These are phyloP conservation scores for Pyrenophora graminea DNA, from an alignment of 2,329 filamentous ascomycete genomes.

Conservation along the genomic window DNA sequence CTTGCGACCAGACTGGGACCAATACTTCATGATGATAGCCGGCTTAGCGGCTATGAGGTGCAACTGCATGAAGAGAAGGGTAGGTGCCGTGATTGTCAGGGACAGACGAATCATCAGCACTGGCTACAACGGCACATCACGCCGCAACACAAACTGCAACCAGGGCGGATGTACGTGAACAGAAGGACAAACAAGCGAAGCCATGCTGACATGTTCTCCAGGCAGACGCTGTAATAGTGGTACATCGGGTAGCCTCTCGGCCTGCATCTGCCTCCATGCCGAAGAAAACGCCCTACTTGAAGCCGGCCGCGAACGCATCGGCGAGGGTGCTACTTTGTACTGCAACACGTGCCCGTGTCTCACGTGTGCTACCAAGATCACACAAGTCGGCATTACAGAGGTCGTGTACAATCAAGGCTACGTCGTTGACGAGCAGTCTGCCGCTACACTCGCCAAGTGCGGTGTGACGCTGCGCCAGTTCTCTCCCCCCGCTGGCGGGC, in stretches of 20 bases:
- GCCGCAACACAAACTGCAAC: constrained; percentile 85
- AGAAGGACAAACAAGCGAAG: neutral
- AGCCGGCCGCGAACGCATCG: constrained; percentile 86
- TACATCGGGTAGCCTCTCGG: constrained; percentile 70
- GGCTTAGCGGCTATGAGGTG: constrained; percentile 85
- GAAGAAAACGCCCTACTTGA: constrained; percentile 97
- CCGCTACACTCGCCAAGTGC: constrained; percentile 78
- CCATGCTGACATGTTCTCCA: constrained; percentile 25
- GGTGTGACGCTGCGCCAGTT: constrained; percentile 88
- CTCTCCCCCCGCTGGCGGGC: constrained; percentile 58
- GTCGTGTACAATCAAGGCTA: constrained; percentile 94
- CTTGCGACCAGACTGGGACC: constrained; percentile 89
- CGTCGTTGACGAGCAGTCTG: constrained; percentile 84
- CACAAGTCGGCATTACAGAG: constrained; percentile 92
- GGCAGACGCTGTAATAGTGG: constrained; percentile 78
- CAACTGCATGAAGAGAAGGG: constrained; percentile 98
- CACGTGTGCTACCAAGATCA: constrained; percentile 98
- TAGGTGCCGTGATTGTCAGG: constrained; percentile 89
- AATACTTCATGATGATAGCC: constrained; percentile 98
- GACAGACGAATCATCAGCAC: constrained; percentile 89
- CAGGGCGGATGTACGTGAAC: constrained; percentile 75
- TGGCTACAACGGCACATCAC: constrained; percentile 96
- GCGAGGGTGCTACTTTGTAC: constrained; percentile 81
- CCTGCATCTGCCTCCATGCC: constrained; percentile 94
- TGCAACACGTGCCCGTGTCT: constrained; percentile 96